Conservation (phyloP, 768 basidiomycete genomes). For the Collybiopsis confluens region DNA sequence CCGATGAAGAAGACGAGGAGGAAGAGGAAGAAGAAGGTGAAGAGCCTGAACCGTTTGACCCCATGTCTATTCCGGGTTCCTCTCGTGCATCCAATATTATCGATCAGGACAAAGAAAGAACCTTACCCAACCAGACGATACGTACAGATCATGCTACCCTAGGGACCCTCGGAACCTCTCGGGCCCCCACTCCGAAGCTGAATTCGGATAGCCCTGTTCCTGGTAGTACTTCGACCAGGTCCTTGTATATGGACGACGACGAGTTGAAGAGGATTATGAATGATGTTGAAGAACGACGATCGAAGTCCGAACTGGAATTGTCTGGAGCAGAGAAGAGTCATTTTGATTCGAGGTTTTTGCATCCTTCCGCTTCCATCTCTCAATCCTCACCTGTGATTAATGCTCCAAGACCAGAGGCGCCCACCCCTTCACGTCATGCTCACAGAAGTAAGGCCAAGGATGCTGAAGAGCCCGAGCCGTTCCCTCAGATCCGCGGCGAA, state of each 20-base stretch:
- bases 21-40: conserved; percentile 20
- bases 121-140: conserved; percentile 26
- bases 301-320: conserved; percentile 24
- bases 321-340: conserved; percentile 6
- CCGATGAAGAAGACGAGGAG: conserved; percentile 19
- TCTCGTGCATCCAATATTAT: conserved; percentile 19
- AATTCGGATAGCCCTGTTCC: conserved; percentile 1
- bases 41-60: conserved; percentile 32
- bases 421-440: conserved; percentile 27
- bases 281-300: conserved; percentile 65
- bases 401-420: conserved; percentile 24
- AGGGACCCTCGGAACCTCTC: conserved; percentile 30
- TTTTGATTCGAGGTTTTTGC: neutral
- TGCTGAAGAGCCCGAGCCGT: conserved; percentile 39
- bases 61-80: conserved; percentile 26
- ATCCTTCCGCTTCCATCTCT: neutral
- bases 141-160: conserved; percentile 52
- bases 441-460: conserved; percentile 1
- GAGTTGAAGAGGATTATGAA: conserved; percentile 61
- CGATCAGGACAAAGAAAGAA: conserved; percentile 23
- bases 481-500: conserved; percentile 80
- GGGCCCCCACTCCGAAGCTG: conserved; percentile 17
- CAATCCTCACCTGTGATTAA: neutral
- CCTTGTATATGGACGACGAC: conserved; percentile 44
- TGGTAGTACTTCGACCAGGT: conserved; percentile 14